Evolutionary conservation across 768 basidiomycete species (phyloP).

Genomic region (Calvatia gigantea): DNA sequence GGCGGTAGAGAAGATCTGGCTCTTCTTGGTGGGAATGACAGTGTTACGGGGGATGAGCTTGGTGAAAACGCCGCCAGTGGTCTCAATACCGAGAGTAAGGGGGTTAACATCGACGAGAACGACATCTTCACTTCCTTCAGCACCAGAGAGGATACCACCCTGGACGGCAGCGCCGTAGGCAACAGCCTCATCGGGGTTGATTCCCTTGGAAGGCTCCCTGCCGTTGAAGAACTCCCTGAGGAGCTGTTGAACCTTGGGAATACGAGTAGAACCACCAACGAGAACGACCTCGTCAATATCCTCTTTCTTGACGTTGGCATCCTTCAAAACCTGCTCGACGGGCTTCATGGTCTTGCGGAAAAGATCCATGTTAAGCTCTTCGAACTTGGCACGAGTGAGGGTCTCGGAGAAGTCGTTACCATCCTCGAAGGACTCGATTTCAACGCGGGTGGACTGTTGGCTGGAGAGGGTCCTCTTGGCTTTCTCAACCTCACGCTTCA

Average conservation of each 20-base stretch:
- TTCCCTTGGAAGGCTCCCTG: slow-evolving; percentile 96
- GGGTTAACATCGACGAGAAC: slow-evolving; percentile 97
- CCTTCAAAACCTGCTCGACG: slow-evolving; percentile 98
- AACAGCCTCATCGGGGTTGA: slow-evolving; percentile 99
- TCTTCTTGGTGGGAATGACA: slow-evolving; percentile 96
- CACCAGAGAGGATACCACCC: slow-evolving; percentile 96
- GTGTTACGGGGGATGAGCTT: slow-evolving; percentile 98
- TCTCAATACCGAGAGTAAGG: slow-evolving; percentile 98
- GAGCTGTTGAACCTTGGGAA: slow-evolving; percentile 98
- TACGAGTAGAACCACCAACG: slow-evolving; percentile 98
- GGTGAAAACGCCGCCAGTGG: slow-evolving; percentile 96
- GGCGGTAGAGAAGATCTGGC: slow-evolving; percentile 87
- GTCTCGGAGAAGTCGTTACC: slow-evolving; percentile 98
- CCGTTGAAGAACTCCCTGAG: slow-evolving; percentile 96
- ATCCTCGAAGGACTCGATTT: slow-evolving; percentile 94
- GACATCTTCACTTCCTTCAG: slow-evolving; percentile 84
- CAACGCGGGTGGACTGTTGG: slow-evolving; percentile 88
- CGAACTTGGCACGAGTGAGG: slow-evolving; percentile 96
- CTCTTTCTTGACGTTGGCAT: slow-evolving; percentile 97
- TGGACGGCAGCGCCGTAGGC: slow-evolving; percentile 99
- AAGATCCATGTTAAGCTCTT: slow-evolving; percentile 97
- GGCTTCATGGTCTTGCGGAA: slow-evolving; percentile 99
- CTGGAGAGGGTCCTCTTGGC: slow-evolving; percentile 90
- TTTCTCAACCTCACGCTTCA: slow-evolving; percentile 92
- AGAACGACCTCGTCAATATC: slow-evolving; percentile 91